phyloP scores from a whole-genome alignment of 2,329 filamentous ascomycete genomes.

The Malbranchea zuffiana region DNA sequence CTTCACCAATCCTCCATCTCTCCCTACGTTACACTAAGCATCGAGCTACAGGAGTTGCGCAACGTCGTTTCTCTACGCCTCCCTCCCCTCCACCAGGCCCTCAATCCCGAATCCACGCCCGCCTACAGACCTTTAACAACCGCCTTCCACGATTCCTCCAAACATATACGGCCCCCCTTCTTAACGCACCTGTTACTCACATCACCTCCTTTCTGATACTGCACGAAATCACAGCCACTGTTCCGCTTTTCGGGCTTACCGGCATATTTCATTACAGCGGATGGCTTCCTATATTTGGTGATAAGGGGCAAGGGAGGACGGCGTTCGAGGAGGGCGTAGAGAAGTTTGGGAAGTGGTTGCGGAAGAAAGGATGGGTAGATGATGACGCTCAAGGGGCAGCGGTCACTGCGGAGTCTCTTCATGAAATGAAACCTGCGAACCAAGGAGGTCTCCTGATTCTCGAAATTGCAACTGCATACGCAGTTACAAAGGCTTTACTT shows the following conservation, averaged over 20 bases:
- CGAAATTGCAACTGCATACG: conserved; percentile 78
- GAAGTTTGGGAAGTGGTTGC: conserved; percentile 67
- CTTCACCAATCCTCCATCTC: no score
- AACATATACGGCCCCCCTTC: conserved; percentile 57
- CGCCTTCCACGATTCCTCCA: conserved; percentile 57
- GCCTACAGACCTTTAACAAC: conserved; percentile 28
- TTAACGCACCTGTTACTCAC: conserved; percentile 68
- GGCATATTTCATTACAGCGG: conserved; percentile 68
- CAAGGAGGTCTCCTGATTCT: conserved; percentile 46
- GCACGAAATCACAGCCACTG: conserved; percentile 80
- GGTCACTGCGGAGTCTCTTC: conserved; percentile 33
- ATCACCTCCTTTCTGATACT: conserved; percentile 76
- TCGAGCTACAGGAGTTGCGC: no score
- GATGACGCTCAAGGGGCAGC: conserved; percentile 30
- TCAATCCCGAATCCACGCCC: conserved; percentile 19
- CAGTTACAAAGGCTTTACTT: conserved; percentile 74
- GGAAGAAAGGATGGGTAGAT: conserved; percentile 67
- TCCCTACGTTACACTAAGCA: no score
- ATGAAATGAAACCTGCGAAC: conserved; percentile 22
- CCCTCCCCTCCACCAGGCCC: neutral
- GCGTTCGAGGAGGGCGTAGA: conserved; percentile 52
- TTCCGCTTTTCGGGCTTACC: conserved; percentile 66
- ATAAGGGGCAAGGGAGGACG: conserved; percentile 17
- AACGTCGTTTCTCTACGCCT: conserved; percentile 6
- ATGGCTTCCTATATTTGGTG: conserved; percentile 53